Evolutionary conservation across 1,284 basidiomycete species (phyloP).

Genomic region (Malassezia brasiliensis): DNA sequence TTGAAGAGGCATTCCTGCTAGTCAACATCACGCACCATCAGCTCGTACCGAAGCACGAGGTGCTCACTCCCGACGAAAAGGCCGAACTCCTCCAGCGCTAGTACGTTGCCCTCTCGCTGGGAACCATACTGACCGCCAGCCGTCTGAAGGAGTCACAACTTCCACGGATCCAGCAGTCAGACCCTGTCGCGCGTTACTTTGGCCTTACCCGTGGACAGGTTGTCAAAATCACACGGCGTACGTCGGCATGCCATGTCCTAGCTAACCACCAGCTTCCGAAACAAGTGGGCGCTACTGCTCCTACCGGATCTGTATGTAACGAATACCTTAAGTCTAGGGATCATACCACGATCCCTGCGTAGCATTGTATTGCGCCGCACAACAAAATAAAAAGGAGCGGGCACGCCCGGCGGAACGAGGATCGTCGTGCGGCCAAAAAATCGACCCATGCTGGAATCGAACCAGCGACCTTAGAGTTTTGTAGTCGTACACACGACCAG

Average conservation of each 20-base stretch:
- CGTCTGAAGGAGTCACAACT: slow-evolving; percentile 96
- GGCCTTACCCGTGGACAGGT: slow-evolving; percentile 89
- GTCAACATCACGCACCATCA: slow-evolving; percentile 93
- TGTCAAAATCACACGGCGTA: slow-evolving; percentile 80
- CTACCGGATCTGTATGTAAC: slow-evolving; percentile 62
- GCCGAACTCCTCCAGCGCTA: slow-evolving; percentile 78
- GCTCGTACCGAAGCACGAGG: slow-evolving; percentile 84
- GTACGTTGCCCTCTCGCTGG: slow-evolving; percentile 54
- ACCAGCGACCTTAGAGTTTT: slow-evolving; percentile 23
- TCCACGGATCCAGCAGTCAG: slow-evolving; percentile 86
- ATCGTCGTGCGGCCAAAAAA: no score
- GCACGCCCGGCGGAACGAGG: no score
- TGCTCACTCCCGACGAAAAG: slow-evolving; percentile 79
- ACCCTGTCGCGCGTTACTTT: slow-evolving; percentile 96
- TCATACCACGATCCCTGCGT: not conserved
- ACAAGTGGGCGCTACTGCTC: slow-evolving; percentile 90
- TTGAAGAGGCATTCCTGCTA: slow-evolving; percentile 86
- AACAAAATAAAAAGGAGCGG: not conserved
- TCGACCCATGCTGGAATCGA: slow-evolving; percentile 22
- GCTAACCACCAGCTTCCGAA: slow-evolving; percentile 62
- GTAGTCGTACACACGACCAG: slow-evolving; percentile 16
- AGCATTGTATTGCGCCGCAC: not conserved
- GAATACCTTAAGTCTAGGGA: not conserved
- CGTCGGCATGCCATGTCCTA: not conserved
- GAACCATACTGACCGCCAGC: slow-evolving; percentile 51